Conservation (phyloP, 2,329 filamentous ascomycete species). For the Aspergillus piperis region DNA sequence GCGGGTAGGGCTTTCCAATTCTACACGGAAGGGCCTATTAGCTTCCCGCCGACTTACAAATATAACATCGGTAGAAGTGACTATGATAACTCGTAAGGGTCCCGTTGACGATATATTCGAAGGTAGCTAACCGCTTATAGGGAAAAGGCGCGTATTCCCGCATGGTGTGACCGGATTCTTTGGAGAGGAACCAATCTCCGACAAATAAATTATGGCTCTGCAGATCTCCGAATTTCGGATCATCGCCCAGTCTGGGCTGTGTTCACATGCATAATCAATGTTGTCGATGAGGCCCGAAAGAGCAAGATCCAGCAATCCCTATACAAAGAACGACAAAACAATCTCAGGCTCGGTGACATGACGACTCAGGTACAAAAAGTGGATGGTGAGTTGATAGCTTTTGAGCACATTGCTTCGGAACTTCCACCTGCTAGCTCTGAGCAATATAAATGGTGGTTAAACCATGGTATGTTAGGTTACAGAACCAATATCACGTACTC, state of each 20-base stretch:
- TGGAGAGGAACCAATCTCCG: slow-evolving; percentile 81
- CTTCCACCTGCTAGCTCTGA: slow-evolving; percentile 65
- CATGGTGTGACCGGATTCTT: slow-evolving; percentile 94
- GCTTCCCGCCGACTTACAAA: slow-evolving; percentile 92
- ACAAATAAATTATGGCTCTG: slow-evolving; percentile 79
- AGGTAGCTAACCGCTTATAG: slow-evolving; percentile 48
- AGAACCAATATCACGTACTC: neutral
- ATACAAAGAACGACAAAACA: slow-evolving; percentile 68
- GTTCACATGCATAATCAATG: slow-evolving; percentile 80
- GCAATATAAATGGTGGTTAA: slow-evolving; percentile 66
- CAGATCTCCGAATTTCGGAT: slow-evolving; percentile 85
- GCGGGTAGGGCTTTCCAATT: slow-evolving; percentile 85
- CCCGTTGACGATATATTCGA: neutral
- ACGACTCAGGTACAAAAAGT: slow-evolving; percentile 29
- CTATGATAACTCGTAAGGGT: slow-evolving; percentile 81
- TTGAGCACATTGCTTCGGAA: slow-evolving; percentile 80
- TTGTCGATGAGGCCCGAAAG: slow-evolving; percentile 73
- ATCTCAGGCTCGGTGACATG: slow-evolving; percentile 42
- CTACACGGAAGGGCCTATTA: slow-evolving; percentile 87
- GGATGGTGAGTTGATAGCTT: slow-evolving; percentile 78
- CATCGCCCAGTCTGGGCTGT: slow-evolving; percentile 92
- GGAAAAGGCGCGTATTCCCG: slow-evolving; percentile 91
- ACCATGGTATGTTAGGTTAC: slow-evolving; percentile 50
- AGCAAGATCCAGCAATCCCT: slow-evolving; percentile 72
- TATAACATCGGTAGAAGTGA: slow-evolving; percentile 85